Conservation (phyloP, 2,329 filamentous ascomycete genomes). For the Nannizziopsis arthrosporioides region DNA sequence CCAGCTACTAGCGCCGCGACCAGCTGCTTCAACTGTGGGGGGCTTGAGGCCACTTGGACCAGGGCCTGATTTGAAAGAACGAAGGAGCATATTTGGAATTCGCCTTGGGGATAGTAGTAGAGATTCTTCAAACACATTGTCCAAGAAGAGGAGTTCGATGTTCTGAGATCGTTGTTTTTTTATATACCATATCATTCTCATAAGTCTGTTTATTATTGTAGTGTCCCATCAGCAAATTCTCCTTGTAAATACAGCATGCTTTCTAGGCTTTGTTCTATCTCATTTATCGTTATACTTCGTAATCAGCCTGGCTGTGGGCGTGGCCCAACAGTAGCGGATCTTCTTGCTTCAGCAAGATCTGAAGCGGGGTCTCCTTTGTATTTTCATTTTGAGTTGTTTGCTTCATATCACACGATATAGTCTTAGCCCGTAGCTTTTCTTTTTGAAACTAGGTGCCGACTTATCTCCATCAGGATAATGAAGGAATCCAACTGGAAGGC, state of each 20-base stretch:
- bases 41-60: slow-evolving; percentile 16
- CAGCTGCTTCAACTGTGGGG: slow-evolving; percentile 7
- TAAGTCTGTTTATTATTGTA: background rate
- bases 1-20: slow-evolving; percentile 16
- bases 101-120: slow-evolving; percentile 18
- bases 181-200: background rate
- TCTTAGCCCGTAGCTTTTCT: background rate
- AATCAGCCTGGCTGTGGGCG: too few relatives aligned
- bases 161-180: slow-evolving; percentile 19
- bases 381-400: too few relatives aligned
- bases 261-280: too few relatives aligned
- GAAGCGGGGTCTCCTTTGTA: too few relatives aligned
- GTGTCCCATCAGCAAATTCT: background rate
- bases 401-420: too few relatives aligned
- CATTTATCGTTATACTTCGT: too few relatives aligned
- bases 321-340: too few relatives aligned
- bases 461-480: too few relatives aligned
- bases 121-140: slow-evolving; percentile 26
- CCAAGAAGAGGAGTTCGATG: slow-evolving; percentile 38
- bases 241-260: background rate
- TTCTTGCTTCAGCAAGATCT: too few relatives aligned
- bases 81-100: slow-evolving; percentile 38
- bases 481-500: too few relatives aligned
- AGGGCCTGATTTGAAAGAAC: slow-evolving; percentile 24
- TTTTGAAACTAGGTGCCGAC: background rate